A percentile compares a stretch with the other conserved stretches of the same genome.
These are phyloP conservation scores for Eucalyptus pauciflora DNA, from an alignment of 345 rosid genomes.

Conservation along the genomic window DNA sequence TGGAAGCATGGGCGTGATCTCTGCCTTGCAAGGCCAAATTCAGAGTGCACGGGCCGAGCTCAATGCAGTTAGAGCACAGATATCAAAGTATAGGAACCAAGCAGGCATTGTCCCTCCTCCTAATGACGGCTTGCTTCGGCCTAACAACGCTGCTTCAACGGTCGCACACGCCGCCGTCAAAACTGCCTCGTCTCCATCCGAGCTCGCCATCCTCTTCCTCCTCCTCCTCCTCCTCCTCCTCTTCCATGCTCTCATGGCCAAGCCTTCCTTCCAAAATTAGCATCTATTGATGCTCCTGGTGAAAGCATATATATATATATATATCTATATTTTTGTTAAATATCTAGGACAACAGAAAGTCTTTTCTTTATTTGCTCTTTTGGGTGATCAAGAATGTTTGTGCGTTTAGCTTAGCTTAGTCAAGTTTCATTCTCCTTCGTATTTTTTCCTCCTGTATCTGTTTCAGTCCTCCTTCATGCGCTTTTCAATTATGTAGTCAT, in stretches of 20 bases:
- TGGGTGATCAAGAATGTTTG: background rate
- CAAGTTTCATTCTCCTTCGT: background rate
- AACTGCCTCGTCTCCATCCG: constrained; percentile 10
- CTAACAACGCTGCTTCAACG: constrained; percentile 18
- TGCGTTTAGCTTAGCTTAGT: background rate
- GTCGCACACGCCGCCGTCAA: constrained; percentile 2
- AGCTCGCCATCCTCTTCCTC: background rate
- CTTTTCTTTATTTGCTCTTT: background rate
- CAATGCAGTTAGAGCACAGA: constrained; percentile 52
- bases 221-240: constrained; percentile 11
- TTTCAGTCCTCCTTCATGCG: background rate
- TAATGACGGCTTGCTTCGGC: constrained; percentile 24
- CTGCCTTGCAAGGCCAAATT: constrained; percentile 63
- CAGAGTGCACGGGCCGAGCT: constrained; percentile 65
- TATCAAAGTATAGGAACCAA: constrained; percentile 51
- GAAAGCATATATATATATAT: constrained; percentile 32
- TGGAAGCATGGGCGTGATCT: constrained; percentile 93
- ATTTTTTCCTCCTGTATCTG: background rate
- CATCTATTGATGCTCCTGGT: constrained; percentile 15
- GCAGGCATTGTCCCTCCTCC: constrained; percentile 35
- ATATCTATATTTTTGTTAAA: constrained; percentile 27
- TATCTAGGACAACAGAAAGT: background rate
- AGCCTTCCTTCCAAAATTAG: constrained; percentile 15
- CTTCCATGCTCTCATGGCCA: constrained; percentile 11
- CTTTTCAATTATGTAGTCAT: background rate